Evolutionary conservation across 805 yeast species (phyloP).

Genomic region (Saccharomycopsis malanga): DNA sequence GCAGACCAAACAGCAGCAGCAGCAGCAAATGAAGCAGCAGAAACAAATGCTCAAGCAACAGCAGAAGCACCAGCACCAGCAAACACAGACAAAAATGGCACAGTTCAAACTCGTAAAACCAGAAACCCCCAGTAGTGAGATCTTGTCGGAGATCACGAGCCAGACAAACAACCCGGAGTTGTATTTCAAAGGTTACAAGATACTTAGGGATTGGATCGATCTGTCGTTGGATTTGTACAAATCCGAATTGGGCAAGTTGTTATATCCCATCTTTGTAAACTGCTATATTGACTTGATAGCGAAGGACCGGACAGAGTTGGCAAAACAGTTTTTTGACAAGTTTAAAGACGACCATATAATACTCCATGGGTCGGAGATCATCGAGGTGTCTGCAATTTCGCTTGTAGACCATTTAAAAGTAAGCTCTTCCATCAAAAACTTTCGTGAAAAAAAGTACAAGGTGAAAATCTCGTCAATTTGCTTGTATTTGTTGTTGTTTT

Average conservation of each 20-base stretch:
- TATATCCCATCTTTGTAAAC: constrained; percentile 92
- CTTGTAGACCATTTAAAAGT: constrained; percentile 76
- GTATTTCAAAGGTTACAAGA: constrained; percentile 72
- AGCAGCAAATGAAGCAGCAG: constrained; percentile 21
- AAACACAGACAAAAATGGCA: not conserved
- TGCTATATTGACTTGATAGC: constrained; percentile 72
- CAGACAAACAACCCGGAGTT: constrained; percentile 56
- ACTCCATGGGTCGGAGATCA: constrained; percentile 72
- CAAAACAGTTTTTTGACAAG: constrained; percentile 68
- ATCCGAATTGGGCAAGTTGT: constrained; percentile 74
- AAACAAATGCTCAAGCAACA: not conserved
- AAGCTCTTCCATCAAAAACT: constrained; percentile 73
- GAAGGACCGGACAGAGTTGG: constrained; percentile 51
- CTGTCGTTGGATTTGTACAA: constrained; percentile 84
- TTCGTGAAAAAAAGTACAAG: constrained; percentile 64
- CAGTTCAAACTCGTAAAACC: constrained; percentile 2
- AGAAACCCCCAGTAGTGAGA: constrained; percentile 11
- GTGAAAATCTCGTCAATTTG: constrained; percentile 77
- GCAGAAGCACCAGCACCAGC: not conserved
- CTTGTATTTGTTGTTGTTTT: constrained; percentile 74
- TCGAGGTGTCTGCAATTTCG: constrained; percentile 63
- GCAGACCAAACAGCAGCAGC: constrained; percentile 6
- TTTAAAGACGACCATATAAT: constrained; percentile 67
- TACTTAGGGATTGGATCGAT: constrained; percentile 84
- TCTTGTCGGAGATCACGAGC: constrained; percentile 24